phyloP scores from a whole-genome alignment of 257 asterid genomes.

The Rehmannia glutinosa region DNA sequence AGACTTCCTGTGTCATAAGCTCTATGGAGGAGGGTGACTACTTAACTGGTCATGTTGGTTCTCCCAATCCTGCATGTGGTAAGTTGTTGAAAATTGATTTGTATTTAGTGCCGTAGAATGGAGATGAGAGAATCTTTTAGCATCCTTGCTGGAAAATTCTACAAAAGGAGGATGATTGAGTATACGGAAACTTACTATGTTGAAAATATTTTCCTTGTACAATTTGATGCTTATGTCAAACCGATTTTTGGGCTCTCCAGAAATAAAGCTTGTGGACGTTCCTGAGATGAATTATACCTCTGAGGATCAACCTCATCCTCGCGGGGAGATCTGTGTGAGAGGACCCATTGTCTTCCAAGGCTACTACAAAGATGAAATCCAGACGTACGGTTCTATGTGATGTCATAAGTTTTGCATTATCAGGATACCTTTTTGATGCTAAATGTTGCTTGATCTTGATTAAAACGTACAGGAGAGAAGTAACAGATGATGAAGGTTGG shows the following conservation, averaged over 20 bases:
- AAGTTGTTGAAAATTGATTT: slow-evolving; percentile 22
- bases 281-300: slow-evolving; percentile 97
- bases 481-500: slow-evolving; percentile 78
- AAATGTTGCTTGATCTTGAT: slow-evolving; percentile 16
- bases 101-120: neutral
- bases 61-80: slow-evolving; percentile 97
- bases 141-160: slow-evolving; percentile 1
- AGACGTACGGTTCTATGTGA: slow-evolving; percentile 48
- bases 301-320: slow-evolving; percentile 90
- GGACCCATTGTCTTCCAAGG: slow-evolving; percentile 86
- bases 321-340: slow-evolving; percentile 97
- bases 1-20: slow-evolving; percentile 92
- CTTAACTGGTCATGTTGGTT: slow-evolving; percentile 85
- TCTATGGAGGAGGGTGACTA: slow-evolving; percentile 65
- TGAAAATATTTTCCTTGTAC: neutral
- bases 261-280: slow-evolving; percentile 89
- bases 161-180: neutral
- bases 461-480: slow-evolving; percentile 70
- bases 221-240: neutral
- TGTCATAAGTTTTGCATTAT: slow-evolving; percentile 7
- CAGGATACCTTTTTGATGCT: slow-evolving; percentile 15
- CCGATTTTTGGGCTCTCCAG: slow-evolving; percentile 34
- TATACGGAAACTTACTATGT: neutral
- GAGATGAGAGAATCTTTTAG: neutral
- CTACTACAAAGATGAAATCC: slow-evolving; percentile 86